Conservation (phyloP, 2,329 filamentous ascomycete species). For the Penicillium sp. region DNA sequence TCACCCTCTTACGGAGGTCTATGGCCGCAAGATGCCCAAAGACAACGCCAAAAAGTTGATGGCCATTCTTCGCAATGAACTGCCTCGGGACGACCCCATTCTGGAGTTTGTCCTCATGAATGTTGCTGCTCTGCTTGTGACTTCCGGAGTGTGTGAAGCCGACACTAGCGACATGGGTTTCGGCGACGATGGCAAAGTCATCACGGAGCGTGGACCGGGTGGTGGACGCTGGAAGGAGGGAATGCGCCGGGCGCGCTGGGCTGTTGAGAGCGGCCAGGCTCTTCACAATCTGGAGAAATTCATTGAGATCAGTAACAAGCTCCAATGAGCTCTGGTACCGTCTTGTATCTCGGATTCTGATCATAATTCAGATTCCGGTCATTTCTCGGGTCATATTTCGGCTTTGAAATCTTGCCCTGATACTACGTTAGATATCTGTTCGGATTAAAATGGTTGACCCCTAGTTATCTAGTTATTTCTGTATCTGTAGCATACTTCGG, state of each 20-base stretch:
- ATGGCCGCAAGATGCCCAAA: conserved; percentile 77
- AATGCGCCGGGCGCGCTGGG: conserved; percentile 81
- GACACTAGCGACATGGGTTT: conserved; percentile 76
- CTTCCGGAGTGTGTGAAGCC: conserved; percentile 81
- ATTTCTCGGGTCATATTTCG: not conserved
- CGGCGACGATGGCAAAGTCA: conserved; percentile 77
- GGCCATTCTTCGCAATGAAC: conserved; percentile 71
- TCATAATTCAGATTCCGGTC: not conserved
- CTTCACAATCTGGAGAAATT: conserved; percentile 80
- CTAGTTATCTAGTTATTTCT: not conserved
- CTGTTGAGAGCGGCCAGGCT: conserved; percentile 82
- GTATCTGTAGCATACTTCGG: not conserved
- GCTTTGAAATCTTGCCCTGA: not conserved
- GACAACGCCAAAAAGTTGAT: conserved; percentile 86
- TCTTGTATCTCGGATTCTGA: not conserved
- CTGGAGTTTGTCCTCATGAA: conserved; percentile 94
- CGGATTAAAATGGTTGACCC: not conserved
- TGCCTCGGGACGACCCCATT: conserved; percentile 76
- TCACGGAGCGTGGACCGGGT: conserved; percentile 79
- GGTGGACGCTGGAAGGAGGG: conserved; percentile 95
- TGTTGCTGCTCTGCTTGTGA: conserved; percentile 81
- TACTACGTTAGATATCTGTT: not conserved
- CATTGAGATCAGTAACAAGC: conserved; percentile 73
- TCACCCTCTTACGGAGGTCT: conserved; percentile 75
- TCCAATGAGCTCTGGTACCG: conserved; percentile 20